Percentiles rank a stretch among this genome's conserved stretches.
phyloP scores from a whole-genome alignment of 2,329 filamentous ascomycete species.

The Colletotrichum spaethianum region DNA sequence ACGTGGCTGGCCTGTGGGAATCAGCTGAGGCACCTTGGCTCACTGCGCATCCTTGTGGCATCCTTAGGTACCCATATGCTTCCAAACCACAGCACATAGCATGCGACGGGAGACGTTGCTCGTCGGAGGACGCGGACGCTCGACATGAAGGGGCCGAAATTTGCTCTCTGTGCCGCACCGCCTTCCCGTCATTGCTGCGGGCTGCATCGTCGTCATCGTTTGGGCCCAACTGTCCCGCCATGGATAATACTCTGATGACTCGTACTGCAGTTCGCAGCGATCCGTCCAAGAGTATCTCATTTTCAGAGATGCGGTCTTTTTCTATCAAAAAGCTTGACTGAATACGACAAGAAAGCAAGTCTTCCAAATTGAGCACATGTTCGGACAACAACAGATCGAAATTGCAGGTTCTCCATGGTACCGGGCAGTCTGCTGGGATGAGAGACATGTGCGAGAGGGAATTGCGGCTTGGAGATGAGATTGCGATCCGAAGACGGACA shows the following conservation, averaged over 20 bases:
- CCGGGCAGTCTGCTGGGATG: constrained; percentile 1
- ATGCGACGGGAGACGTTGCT: neutral
- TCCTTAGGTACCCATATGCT: neutral
- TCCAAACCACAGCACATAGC: neutral
- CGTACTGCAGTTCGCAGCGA: neutral
- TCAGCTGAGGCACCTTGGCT: neutral
- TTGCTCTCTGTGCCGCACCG: constrained; percentile 11
- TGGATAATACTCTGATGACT: neutral
- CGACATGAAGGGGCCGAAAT: constrained; percentile 15
- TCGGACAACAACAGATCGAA: constrained; percentile 15
- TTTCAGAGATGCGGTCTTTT: neutral
- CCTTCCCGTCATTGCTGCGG: constrained; percentile 23
- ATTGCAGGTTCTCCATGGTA: neutral
- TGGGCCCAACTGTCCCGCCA: constrained; percentile 4
- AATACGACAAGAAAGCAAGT: neutral
- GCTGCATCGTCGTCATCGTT: constrained; percentile 31
- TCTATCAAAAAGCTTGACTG: no score
- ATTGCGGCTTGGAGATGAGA: constrained; percentile 22
- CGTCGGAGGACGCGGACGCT: neutral
- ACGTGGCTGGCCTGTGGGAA: constrained; percentile 32
- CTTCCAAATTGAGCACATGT: constrained; percentile 16
- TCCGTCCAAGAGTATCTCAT: neutral
- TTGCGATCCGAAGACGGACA: constrained; percentile 17
- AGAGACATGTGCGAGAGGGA: constrained; percentile 23
- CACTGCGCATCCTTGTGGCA: neutral